Evolutionary conservation across 2,329 filamentous ascomycete genomes (phyloP).

Genomic region (Tolypocladium inflatum): DNA sequence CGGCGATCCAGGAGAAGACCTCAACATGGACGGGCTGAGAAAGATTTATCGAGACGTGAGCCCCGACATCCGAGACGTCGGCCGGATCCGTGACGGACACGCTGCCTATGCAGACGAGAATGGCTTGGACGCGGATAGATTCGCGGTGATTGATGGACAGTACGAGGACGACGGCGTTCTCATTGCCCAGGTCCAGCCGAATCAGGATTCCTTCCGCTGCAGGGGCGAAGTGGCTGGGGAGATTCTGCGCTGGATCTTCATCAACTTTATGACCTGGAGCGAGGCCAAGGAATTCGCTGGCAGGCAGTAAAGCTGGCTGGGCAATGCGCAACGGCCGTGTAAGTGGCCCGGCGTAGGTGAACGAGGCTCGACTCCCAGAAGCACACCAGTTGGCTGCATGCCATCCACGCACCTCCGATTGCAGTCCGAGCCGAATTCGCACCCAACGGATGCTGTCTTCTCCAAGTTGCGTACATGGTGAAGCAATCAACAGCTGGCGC

Average conservation of each 20-base stretch:
- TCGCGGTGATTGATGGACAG: constrained; percentile 1
- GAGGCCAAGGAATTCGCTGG: constrained; percentile 1
- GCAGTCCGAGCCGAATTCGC: too few relatives aligned
- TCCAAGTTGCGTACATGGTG: background rate
- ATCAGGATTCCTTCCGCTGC: constrained; percentile 2
- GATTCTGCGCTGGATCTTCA: constrained; percentile 3
- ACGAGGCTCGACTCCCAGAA: too few relatives aligned
- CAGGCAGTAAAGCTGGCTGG: background rate
- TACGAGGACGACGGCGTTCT: background rate
- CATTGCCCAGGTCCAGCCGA: background rate
- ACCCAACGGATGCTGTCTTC: too few relatives aligned
- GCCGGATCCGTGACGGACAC: background rate
- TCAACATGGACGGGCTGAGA: background rate
- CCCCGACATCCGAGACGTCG: background rate
- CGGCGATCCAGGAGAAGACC: background rate
- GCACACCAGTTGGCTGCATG: too few relatives aligned
- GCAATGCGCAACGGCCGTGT: background rate
- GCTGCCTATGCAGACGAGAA: background rate
- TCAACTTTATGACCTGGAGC: constrained; percentile 4
- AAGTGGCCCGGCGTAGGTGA: too few relatives aligned
- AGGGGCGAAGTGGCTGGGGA: constrained; percentile 1
- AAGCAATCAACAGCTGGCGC: background rate
- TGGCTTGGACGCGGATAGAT: background rate
- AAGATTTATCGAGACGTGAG: background rate
- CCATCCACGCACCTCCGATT: too few relatives aligned